phyloP scores from a whole-genome alignment of 1,284 basidiomycete genomes.

The Earliella scabrosa region DNA sequence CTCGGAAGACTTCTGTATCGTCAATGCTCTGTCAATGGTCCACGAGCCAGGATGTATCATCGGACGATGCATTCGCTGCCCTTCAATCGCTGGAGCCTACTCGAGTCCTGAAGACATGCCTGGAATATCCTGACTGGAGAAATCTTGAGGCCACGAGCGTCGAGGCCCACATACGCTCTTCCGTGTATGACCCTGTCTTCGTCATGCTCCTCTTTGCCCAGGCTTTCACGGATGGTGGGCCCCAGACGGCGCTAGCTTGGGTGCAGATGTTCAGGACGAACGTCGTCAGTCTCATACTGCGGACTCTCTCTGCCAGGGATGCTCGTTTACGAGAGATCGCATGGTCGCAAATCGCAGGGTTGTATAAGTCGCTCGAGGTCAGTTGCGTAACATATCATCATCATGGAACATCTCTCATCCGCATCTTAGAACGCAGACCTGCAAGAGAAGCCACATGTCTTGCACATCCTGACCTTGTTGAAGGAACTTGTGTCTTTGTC shows the following conservation, averaged over 20 bases:
- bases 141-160: conserved; percentile 40
- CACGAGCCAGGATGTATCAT: conserved; percentile 43
- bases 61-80: conserved; percentile 61
- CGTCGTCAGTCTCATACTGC: conserved; percentile 74
- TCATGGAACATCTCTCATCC: conserved; percentile 1
- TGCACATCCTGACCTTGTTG: conserved; percentile 77
- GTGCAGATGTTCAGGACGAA: conserved; percentile 87
- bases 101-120: conserved; percentile 73
- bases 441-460: conserved; percentile 80
- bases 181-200: conserved; percentile 86
- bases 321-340: conserved; percentile 61
- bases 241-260: conserved; percentile 75
- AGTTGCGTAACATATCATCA: conserved; percentile 17
- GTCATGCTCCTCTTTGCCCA: conserved; percentile 71
- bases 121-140: conserved; percentile 72
- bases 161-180: conserved; percentile 38
- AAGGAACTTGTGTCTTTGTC: conserved; percentile 57
- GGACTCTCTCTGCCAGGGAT: conserved; percentile 75
- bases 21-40: conserved; percentile 71
- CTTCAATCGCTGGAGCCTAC: conserved; percentile 73
- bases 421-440: conserved; percentile 61
- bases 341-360: conserved; percentile 52
- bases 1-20: conserved; percentile 68
- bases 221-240: conserved; percentile 59
- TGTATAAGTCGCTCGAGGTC: conserved; percentile 64